phyloP scores from a whole-genome alignment of 805 yeast genomes.

The Suhomyces kilbournensis region DNA sequence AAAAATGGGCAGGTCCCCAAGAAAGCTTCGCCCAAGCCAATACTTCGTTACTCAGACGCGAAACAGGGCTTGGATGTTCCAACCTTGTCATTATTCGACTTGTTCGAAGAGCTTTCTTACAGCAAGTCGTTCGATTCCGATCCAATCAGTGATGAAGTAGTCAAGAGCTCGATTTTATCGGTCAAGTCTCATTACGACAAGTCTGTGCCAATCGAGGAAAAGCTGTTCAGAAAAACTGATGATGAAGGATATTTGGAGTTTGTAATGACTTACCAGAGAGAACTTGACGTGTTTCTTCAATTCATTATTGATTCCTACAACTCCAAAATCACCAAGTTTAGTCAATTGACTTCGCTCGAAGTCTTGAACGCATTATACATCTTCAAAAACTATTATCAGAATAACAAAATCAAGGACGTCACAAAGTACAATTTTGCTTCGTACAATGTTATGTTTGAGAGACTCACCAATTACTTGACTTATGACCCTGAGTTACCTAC shows the following conservation, averaged over 20 bases:
- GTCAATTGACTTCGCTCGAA: slow-evolving; percentile 24
- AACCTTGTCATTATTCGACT: background rate
- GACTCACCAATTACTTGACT: slow-evolving; percentile 14
- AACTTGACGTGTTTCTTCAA: slow-evolving; percentile 17
- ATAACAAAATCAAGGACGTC: slow-evolving; percentile 15
- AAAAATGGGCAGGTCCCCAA: background rate
- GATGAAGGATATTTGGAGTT: slow-evolving; percentile 13
- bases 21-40: background rate
- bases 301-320: slow-evolving; percentile 21
- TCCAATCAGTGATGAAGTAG: background rate
- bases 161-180: background rate
- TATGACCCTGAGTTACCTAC: slow-evolving; percentile 16
- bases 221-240: background rate
- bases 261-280: slow-evolving; percentile 16
- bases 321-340: slow-evolving; percentile 18
- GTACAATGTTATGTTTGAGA: slow-evolving; percentile 21
- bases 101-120: slow-evolving; percentile 1
- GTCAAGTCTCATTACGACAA: slow-evolving; percentile 1
- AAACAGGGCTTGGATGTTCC: background rate
- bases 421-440: slow-evolving; percentile 14
- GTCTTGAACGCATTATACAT: slow-evolving; percentile 25
- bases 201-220: background rate
- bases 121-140: background rate
- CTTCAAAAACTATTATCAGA: slow-evolving; percentile 19
- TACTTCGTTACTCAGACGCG: background rate